A percentile compares a stretch with the other conserved stretches of the same genome.
phyloP scores from a whole-genome alignment of 2,329 filamentous ascomycete species.

The Macrophomina phaseolina region DNA sequence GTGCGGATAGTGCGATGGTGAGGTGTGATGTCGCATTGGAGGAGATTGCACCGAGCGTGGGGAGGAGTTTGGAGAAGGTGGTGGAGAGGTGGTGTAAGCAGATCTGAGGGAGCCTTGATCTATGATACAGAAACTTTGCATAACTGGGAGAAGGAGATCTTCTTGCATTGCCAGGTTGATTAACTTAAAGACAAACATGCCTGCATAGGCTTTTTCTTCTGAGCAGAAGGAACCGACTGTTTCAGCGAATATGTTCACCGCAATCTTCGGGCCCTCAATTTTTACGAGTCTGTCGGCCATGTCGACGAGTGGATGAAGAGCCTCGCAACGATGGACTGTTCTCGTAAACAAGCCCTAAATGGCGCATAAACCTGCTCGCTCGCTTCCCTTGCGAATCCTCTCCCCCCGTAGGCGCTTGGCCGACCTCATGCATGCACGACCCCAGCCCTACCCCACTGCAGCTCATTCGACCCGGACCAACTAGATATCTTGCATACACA shows the following conservation, averaged over 20 bases:
- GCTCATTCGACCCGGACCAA: neutral
- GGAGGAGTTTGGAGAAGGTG: slow-evolving; percentile 52
- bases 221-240: too few relatives aligned
- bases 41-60: slow-evolving; percentile 71
- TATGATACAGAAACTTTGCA: too few relatives aligned
- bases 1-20: slow-evolving; percentile 59
- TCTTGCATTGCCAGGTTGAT: too few relatives aligned
- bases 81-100: slow-evolving; percentile 71
- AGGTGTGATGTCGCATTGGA: slow-evolving; percentile 77
- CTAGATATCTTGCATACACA: too few relatives aligned
- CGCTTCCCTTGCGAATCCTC: neutral
- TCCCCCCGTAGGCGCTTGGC: neutral
- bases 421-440: neutral
- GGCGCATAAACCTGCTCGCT: neutral
- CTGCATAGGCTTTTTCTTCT: too few relatives aligned
- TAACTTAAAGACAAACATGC: too few relatives aligned
- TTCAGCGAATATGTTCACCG: too few relatives aligned
- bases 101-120: neutral
- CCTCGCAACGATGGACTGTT: neutral
- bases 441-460: neutral
- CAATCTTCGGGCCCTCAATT: neutral
- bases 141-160: neutral
- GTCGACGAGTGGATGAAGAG: neutral
- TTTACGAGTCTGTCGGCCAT: neutral
- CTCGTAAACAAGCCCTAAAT: neutral